phyloP scores from a whole-genome alignment of 1,139 yeast species.

The Saccharomyces hybrid region DNA sequence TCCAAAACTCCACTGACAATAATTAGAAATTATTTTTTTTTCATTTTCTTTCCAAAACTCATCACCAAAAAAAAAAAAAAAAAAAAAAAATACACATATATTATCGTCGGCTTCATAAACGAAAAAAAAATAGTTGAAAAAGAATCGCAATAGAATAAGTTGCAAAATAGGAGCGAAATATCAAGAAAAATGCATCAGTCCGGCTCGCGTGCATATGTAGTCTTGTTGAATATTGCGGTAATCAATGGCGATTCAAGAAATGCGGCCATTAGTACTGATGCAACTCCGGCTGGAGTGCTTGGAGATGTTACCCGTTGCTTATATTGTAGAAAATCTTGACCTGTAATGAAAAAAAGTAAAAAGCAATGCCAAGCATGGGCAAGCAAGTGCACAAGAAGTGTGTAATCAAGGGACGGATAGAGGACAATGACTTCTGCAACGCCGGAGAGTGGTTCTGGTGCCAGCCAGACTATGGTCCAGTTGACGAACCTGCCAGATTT shows the following conservation, averaged over 20 bases:
- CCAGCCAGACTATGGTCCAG: not conserved
- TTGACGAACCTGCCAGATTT: not conserved
- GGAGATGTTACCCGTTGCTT: not conserved
- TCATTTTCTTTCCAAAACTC: not conserved
- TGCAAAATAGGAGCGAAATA: not conserved
- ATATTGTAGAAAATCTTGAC: not conserved
- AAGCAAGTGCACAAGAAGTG: not conserved
- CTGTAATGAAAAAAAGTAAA: not conserved
- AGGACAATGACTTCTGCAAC: not conserved
- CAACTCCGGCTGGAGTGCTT: not conserved
- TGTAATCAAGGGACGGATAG: not conserved
- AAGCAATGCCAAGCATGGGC: not conserved
- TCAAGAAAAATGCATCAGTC: not conserved
- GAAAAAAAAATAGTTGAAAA: slow-evolving; percentile 1
- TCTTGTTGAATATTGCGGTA: not conserved
- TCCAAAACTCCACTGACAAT: not conserved
- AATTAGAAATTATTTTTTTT: not conserved
- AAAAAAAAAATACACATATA: not conserved
- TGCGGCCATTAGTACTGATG: not conserved
- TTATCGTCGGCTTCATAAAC: not conserved
- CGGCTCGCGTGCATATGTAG: not conserved
- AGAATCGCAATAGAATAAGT: not conserved
- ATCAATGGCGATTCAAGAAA: not conserved
- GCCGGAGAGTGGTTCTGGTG: not conserved
- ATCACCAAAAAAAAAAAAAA: slow-evolving; percentile 3